Base-by-base conservation (phyloP, 2,329 filamentous ascomycete genomes). In the Didymella keratinophila region DNA sequence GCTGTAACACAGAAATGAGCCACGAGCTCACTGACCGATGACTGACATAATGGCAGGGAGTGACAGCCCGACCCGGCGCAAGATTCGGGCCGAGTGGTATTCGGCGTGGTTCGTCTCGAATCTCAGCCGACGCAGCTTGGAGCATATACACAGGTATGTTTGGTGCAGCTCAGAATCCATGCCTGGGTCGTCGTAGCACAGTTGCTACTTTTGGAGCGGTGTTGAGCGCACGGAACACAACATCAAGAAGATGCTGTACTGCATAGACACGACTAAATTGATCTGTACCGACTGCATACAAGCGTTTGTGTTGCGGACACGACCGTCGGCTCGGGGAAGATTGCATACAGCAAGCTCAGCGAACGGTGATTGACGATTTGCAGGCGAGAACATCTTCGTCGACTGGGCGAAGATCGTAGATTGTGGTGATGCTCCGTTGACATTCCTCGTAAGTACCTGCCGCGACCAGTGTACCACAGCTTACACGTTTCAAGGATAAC, bases 381-480 rank as follows among this genome's bases (percentile, higher is more conserved):
- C 44, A 77, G 73, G 73, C n/a, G 62, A 76, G 10, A 83, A 83
- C 58, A 67, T 75, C 4, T 80, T 82, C 52, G 60, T 73, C 21
- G 75, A 79, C 54, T 84, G 83, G 78, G 81, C 82, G 0, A 82
- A 79, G 58, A 78, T 85, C 4, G 78, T 86, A 3, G 84, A 86
- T 60, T 86, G 83, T 58, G 83, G 83, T 32, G 82, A 85, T 70
- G 83, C 79, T 5, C 83, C 83, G 2, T 65, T 83, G 59, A 83
- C 81, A 0, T 80, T 80, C 56, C 64, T 86, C 56, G 81, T 78
- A 58, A 64, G 62, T 18, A 9, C 3, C n/a, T n/a, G 6, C 16
- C 5, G 20, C 2, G 11, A n/a, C 4, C 30, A 0, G 25, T 6
- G 32, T 9, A 9, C n/a, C 14, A 5, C 11, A 10, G 12, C 47